These are phyloP conservation scores for Cucurbita pepo DNA, from an alignment of 306 rosid species.

Conservation along the genomic window DNA sequence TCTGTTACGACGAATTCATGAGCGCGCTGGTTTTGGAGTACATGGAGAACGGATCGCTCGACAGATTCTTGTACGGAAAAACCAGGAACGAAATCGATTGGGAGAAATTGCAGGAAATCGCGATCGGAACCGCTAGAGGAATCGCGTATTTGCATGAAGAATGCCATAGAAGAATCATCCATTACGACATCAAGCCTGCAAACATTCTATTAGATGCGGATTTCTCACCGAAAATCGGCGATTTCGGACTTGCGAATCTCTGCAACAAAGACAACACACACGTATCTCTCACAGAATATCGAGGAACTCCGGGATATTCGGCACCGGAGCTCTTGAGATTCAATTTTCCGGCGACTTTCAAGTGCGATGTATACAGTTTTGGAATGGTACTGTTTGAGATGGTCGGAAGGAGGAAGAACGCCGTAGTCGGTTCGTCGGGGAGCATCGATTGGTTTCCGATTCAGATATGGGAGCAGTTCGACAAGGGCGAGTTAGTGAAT, in stretches of 20 bases:
- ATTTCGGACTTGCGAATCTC: slow-evolving; percentile 40
- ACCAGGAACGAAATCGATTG: slow-evolving; percentile 6
- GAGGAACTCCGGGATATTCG: slow-evolving; percentile 47
- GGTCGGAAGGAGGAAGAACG: slow-evolving; percentile 30
- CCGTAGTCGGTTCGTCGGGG: not conserved
- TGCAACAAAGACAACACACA: slow-evolving; percentile 25
- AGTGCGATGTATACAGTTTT: slow-evolving; percentile 45
- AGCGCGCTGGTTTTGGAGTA: slow-evolving; percentile 37
- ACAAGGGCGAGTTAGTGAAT: slow-evolving; percentile 8
- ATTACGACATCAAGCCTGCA: slow-evolving; percentile 46
- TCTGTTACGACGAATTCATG: slow-evolving; percentile 20
- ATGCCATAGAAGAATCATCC: slow-evolving; percentile 30
- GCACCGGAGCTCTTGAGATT: slow-evolving; percentile 33
- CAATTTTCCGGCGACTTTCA: slow-evolving; percentile 26
- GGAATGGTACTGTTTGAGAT: slow-evolving; percentile 41
- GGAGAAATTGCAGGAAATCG: slow-evolving; percentile 31
- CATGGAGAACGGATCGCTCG: slow-evolving; percentile 39
- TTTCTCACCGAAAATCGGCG: slow-evolving; percentile 30
- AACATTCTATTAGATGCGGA: slow-evolving; percentile 30
- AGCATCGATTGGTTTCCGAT: slow-evolving; percentile 37
- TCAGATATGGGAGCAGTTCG: slow-evolving; percentile 23
- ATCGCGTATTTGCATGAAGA: slow-evolving; percentile 35
- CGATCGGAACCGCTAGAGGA: slow-evolving; percentile 32
- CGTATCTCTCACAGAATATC: slow-evolving; percentile 19
- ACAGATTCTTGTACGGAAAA: slow-evolving; percentile 18